A percentile compares a stretch with the other conserved stretches of the same genome.
These are phyloP conservation scores for Pyrenochaeta sp. DNA, from an alignment of 2,329 filamentous ascomycete species.

Conservation along the genomic window DNA sequence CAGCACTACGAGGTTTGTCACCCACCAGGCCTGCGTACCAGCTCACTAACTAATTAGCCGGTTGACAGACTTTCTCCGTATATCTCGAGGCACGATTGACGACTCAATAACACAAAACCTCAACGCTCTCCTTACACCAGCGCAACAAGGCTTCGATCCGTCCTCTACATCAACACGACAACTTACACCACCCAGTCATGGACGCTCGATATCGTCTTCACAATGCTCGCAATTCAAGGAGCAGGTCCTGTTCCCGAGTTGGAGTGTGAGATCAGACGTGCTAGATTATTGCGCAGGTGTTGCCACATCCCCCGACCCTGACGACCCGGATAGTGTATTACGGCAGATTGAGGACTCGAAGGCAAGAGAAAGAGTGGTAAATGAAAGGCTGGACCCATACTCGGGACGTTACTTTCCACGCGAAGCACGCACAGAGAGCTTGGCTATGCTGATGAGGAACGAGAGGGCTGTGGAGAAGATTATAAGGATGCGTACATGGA, in stretches of 20 bases:
- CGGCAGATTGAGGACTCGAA: slow-evolving; percentile 74
- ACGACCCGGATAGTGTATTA: slow-evolving; percentile 79
- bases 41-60: slow-evolving; percentile 47
- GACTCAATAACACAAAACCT: slow-evolving; percentile 94
- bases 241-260: slow-evolving; percentile 83
- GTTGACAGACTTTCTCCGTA: slow-evolving; percentile 81
- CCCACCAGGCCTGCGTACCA: slow-evolving; percentile 8
- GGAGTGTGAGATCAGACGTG: slow-evolving; percentile 83
- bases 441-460: slow-evolving; percentile 77
- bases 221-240: slow-evolving; percentile 79
- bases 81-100: slow-evolving; percentile 85
- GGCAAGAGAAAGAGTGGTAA: slow-evolving; percentile 76
- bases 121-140: slow-evolving; percentile 84
- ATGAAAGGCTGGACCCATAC: slow-evolving; percentile 93
- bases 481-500: slow-evolving; percentile 83
- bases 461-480: slow-evolving; percentile 81
- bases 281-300: slow-evolving; percentile 90
- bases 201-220: slow-evolving; percentile 64
- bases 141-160: slow-evolving; percentile 78
- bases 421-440: slow-evolving; percentile 80
- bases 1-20: slow-evolving; percentile 56
- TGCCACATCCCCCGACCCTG: slow-evolving; percentile 84
- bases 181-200: slow-evolving; percentile 57
- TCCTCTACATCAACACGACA: slow-evolving; percentile 73
- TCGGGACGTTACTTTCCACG: slow-evolving; percentile 80